phyloP scores from a whole-genome alignment of 192 early-diverging fungal genomes.

The Backusella sp. region DNA sequence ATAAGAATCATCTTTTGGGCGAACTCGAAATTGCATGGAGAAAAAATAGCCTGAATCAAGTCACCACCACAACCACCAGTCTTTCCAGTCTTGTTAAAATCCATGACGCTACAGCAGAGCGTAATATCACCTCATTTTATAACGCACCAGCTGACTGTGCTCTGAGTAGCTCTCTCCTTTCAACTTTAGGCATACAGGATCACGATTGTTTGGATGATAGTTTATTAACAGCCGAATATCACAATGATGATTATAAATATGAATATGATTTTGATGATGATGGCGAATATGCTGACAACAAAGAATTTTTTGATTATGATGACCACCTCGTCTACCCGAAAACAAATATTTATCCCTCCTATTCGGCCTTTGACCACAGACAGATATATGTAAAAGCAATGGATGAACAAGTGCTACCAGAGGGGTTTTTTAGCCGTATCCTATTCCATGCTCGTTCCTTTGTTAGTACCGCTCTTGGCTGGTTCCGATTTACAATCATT shows the following conservation, averaged over 20 bases:
- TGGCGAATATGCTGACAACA: background rate
- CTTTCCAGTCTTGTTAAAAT: slow-evolving; percentile 2
- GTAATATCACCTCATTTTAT: slow-evolving; percentile 26
- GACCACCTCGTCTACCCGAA: background rate
- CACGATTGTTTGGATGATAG: background rate
- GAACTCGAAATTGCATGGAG: slow-evolving; percentile 52
- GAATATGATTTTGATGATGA: background rate
- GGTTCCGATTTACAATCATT: slow-evolving; percentile 51
- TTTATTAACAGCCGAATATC: background rate
- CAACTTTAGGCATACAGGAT: background rate
- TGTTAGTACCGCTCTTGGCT: slow-evolving; percentile 42
- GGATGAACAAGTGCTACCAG: background rate
- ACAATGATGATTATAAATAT: background rate
- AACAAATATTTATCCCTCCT: background rate
- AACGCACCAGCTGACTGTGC: slow-evolving; percentile 20
- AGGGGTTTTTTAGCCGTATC: background rate
- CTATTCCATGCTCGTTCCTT: slow-evolving; percentile 12
- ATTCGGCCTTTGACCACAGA: background rate
- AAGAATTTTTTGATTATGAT: background rate
- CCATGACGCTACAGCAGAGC: slow-evolving; percentile 9
- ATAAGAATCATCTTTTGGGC: slow-evolving; percentile 37
- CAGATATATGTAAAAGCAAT: background rate
- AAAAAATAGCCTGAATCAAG: slow-evolving; percentile 20
- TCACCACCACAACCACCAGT: background rate
- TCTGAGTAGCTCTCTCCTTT: slow-evolving; percentile 8